These are phyloP conservation scores for Haplographium delicatum DNA, from an alignment of 495 filamentous ascomycete species.

Conservation along the genomic window DNA sequence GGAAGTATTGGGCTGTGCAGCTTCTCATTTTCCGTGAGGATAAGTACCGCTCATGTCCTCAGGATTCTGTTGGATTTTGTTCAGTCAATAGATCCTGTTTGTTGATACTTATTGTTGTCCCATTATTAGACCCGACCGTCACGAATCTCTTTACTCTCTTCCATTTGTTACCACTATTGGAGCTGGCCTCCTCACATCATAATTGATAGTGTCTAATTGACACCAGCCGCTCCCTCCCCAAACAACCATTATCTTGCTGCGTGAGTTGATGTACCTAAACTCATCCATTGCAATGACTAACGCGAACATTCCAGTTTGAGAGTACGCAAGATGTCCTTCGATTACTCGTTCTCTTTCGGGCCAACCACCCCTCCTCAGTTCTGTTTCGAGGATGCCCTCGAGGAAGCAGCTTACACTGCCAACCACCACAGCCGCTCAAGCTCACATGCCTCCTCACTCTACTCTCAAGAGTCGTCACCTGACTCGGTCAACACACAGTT, in stretches of 20 bases:
- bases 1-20: conserved; percentile 34
- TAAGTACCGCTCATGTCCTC: conserved; percentile 24
- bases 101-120: conserved; percentile 11
- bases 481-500: conserved; percentile 56
- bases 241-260: conserved; percentile 11
- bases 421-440: conserved; percentile 31
- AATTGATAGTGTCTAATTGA: conserved; percentile 26
- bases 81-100: conserved; percentile 19
- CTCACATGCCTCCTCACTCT: conserved; percentile 51
- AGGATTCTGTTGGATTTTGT: conserved; percentile 23
- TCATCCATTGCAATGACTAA: conserved; percentile 11
- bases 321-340: conserved; percentile 47
- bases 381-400: conserved; percentile 33
- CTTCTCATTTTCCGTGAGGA: conserved; percentile 18
- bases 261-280: conserved; percentile 16
- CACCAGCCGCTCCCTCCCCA: conserved; percentile 9
- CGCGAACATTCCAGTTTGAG: conserved; percentile 19
- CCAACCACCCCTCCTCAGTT: conserved; percentile 34
- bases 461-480: conserved; percentile 69
- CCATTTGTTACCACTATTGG: conserved; percentile 26
- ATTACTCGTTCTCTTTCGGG: conserved; percentile 52
- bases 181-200: conserved; percentile 36
- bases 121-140: conserved; percentile 26
- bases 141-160: conserved; percentile 30
- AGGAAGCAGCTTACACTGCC: conserved; percentile 32